Percentiles rank a stretch among this genome's conserved stretches.
Conservation (phyloP, 2,329 filamentous ascomycete species). For the Colletotrichum spinosum region DNA sequence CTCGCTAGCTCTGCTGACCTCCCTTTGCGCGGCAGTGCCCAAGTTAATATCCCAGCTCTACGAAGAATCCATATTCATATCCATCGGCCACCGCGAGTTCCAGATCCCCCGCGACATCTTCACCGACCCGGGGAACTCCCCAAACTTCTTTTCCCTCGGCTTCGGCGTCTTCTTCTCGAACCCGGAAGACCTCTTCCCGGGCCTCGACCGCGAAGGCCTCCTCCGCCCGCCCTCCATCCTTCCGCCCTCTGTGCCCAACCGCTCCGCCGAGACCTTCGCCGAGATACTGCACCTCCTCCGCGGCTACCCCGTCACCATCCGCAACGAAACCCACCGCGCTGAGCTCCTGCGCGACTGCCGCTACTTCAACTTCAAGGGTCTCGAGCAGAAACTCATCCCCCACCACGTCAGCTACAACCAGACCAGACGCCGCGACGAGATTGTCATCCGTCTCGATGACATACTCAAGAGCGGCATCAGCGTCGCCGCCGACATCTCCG, state of each 20-base stretch:
- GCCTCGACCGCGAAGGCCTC: slow-evolving; percentile 80
- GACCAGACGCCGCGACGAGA: slow-evolving; percentile 75
- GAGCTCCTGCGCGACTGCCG: slow-evolving; percentile 86
- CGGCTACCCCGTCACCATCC: slow-evolving; percentile 84
- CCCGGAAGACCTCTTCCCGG: slow-evolving; percentile 85
- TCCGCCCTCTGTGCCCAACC: slow-evolving; percentile 83
- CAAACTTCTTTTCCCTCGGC: slow-evolving; percentile 94
- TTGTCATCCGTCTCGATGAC: slow-evolving; percentile 83
- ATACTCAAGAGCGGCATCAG: slow-evolving; percentile 88
- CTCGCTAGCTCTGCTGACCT: too few species aligned
- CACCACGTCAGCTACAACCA: slow-evolving; percentile 83
- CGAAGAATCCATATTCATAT: slow-evolving; percentile 91
- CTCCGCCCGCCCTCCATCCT: slow-evolving; percentile 88
- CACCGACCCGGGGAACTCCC: slow-evolving; percentile 85
- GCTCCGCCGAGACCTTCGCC: slow-evolving; percentile 85
- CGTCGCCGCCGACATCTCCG: slow-evolving; percentile 63
- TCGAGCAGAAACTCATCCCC: slow-evolving; percentile 88
- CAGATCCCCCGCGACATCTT: slow-evolving; percentile 92
- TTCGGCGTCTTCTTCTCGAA: slow-evolving; percentile 89
- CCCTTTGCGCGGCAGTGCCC: slow-evolving; percentile 69
- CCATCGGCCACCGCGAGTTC: slow-evolving; percentile 88
- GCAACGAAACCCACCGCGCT: slow-evolving; percentile 79
- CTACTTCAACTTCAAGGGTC: slow-evolving; percentile 92
- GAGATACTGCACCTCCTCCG: slow-evolving; percentile 85
- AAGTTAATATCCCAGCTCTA: slow-evolving; percentile 91